Evolutionary conservation across 2,329 filamentous ascomycete genomes (phyloP), one percentile per base, ranked within the genome.

Genomic region (Intubia oerlemansii): DNA sequence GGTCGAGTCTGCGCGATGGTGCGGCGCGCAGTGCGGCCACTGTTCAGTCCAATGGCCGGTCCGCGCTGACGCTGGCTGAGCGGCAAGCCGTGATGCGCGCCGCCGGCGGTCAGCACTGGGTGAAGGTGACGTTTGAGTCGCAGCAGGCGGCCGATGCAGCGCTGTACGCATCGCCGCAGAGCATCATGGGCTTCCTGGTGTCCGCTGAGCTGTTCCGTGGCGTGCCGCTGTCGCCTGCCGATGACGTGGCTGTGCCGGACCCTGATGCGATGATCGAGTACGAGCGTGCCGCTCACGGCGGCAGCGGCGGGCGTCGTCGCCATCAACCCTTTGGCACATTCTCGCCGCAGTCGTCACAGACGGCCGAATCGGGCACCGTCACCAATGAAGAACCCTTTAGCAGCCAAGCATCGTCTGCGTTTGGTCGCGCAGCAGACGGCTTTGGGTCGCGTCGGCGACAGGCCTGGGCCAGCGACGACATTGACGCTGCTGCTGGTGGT

Each of bases 21-120:
- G 70, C 76, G 8, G 65, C 75, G 7, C 70, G 74, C 27, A 29
- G 31, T 14, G 34, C 34, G 6, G 37, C 38, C 3, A 32, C 34
- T 9, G 10, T 33, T 5, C 31, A 23, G 15, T 32, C 33, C 22
- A 32, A 36, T 30, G 66, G 70, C 33, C 62, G 66, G 29, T 55
- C 58, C 23, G 63, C 65, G 8, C 53, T 92, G 29, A 76, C 73
- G 2, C 53, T 64, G 12, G 72, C 75, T 21, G 79, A 90, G 41
- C 68, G 82, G 32, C 59, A 63, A 30, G 76, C 84, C 47, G 79
- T 85, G 43, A 39, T 39, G 37, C 66, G 63, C 35, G 82, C 80
- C 36, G 75, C 74, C 25, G 78, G 81, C 28, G 85, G 85, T 24
- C 66, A 77, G 40, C 79, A 92, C 55, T 95, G 85, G 85, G 81